Conservation (phyloP, 2,329 filamentous ascomycete genomes). For the Parafenestella ontariensis region DNA sequence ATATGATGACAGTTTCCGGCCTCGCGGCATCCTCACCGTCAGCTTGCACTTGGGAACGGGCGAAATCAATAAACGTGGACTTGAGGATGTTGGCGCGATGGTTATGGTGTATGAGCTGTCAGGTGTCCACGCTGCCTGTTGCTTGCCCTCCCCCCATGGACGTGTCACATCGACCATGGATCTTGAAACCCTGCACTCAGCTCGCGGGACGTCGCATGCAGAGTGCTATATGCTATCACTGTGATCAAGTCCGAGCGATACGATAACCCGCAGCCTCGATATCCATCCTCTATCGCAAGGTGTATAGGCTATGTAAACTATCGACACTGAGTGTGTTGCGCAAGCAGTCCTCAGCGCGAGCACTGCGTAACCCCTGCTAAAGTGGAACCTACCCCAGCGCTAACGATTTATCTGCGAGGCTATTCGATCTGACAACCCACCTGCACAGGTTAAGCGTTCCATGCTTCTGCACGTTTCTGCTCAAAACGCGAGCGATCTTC, state of each 20-base stretch:
- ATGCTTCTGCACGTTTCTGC: constrained; percentile 3
- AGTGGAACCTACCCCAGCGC: constrained; percentile 24
- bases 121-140: not conserved
- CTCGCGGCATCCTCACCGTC: not conserved
- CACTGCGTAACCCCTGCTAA: constrained; percentile 1
- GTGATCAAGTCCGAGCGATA: not conserved
- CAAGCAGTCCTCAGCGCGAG: not conserved
- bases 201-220: not conserved
- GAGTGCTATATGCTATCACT: not conserved
- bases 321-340: not conserved
- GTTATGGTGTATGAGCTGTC: no score
- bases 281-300: no score
- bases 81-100: not conserved
- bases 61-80: no score
- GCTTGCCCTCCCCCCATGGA: not conserved
- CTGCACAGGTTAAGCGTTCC: constrained; percentile 5
- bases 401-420: constrained; percentile 8
- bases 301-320: no score
- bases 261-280: not conserved
- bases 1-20: constrained; percentile 1
- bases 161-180: constrained; percentile 1
- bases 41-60: not conserved
- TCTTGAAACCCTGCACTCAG: not conserved
- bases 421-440: not conserved
- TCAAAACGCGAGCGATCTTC: constrained; percentile 18